phyloP scores from a whole-genome alignment of 768 basidiomycete species.

The Calocybe gangraenosa region DNA sequence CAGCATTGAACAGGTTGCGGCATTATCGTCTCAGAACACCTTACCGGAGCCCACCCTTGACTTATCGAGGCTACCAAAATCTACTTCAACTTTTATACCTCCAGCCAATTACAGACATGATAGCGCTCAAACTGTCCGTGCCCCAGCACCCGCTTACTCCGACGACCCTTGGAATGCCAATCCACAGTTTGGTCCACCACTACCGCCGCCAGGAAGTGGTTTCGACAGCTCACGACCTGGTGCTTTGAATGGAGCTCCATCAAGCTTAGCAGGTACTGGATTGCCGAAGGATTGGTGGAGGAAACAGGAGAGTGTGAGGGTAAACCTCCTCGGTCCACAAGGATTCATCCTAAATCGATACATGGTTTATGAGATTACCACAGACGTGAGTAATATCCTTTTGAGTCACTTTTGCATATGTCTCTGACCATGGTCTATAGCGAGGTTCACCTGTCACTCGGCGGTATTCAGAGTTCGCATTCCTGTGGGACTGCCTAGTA shows the following conservation, averaged over 20 bases:
- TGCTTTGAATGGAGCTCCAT: slow-evolving; percentile 43
- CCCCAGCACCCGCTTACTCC: slow-evolving; percentile 48
- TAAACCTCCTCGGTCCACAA: slow-evolving; percentile 80
- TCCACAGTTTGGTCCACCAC: slow-evolving; percentile 28
- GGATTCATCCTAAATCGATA: slow-evolving; percentile 90
- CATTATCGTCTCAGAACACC: slow-evolving; percentile 71
- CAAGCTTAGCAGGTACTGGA: slow-evolving; percentile 65
- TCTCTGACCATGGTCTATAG: slow-evolving; percentile 27
- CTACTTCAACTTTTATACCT: slow-evolving; percentile 44
- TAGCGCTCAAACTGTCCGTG: slow-evolving; percentile 31
- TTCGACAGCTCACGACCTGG: slow-evolving; percentile 27
- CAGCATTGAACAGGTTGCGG: slow-evolving; percentile 77
- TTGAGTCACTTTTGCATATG: slow-evolving; percentile 2
- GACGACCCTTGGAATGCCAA: slow-evolving; percentile 67
- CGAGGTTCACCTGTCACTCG: slow-evolving; percentile 68
- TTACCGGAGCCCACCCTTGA: slow-evolving; percentile 73
- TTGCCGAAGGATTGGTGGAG: slow-evolving; percentile 86
- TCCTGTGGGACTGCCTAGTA: slow-evolving; percentile 81
- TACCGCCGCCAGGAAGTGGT: slow-evolving; percentile 22
- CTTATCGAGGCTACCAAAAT: slow-evolving; percentile 51
- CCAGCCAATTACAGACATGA: slow-evolving; percentile 41
- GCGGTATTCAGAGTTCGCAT: slow-evolving; percentile 92
- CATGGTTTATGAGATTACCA: slow-evolving; percentile 76
- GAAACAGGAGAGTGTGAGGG: slow-evolving; percentile 65
- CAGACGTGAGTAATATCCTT: slow-evolving; percentile 58